Evolutionary conservation across 257 asterid genomes (phyloP).

Genomic region (Ligustrum vulgare): DNA sequence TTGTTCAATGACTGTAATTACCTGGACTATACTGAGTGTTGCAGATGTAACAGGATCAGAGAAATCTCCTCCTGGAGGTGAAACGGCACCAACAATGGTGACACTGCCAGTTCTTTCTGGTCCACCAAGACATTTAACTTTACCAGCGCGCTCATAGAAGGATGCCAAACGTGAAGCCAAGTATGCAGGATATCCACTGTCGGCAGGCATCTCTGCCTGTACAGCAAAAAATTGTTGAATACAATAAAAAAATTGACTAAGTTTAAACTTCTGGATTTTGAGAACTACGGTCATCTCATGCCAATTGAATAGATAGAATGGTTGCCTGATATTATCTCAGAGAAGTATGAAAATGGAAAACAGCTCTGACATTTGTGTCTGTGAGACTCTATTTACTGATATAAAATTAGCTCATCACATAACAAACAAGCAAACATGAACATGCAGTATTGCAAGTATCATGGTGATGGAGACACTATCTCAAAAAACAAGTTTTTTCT

Average conservation of each 20-base stretch:
- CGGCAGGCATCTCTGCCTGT: slow-evolving; percentile 99
- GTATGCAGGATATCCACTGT: slow-evolving; percentile 99
- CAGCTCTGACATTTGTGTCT: too few species aligned
- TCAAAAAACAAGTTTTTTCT: neutral
- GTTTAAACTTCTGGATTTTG: neutral
- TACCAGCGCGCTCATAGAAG: slow-evolving; percentile 99
- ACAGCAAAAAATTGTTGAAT: slow-evolving; percentile 7
- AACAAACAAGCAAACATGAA: neutral
- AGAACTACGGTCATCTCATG: neutral
- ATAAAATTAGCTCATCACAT: neutral
- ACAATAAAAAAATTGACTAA: neutral
- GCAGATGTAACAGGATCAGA: slow-evolving; percentile 99
- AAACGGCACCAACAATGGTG: slow-evolving; percentile 98
- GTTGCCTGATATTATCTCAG: neutral
- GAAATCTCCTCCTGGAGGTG: slow-evolving; percentile 99
- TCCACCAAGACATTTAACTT: slow-evolving; percentile 97
- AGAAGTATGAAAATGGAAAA: neutral
- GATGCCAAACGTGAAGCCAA: slow-evolving; percentile 98
- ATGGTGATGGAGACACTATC: neutral
- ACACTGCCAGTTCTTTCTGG: slow-evolving; percentile 99
- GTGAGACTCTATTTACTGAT: neutral
- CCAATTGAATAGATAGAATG: neutral
- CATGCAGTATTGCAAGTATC: neutral
- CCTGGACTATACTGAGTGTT: slow-evolving; percentile 99
- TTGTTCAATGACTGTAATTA: slow-evolving; percentile 21